These are phyloP conservation scores for Globisporangium echinulatum DNA, from an alignment of 352 stramenopile species.

Conservation along the genomic window DNA sequence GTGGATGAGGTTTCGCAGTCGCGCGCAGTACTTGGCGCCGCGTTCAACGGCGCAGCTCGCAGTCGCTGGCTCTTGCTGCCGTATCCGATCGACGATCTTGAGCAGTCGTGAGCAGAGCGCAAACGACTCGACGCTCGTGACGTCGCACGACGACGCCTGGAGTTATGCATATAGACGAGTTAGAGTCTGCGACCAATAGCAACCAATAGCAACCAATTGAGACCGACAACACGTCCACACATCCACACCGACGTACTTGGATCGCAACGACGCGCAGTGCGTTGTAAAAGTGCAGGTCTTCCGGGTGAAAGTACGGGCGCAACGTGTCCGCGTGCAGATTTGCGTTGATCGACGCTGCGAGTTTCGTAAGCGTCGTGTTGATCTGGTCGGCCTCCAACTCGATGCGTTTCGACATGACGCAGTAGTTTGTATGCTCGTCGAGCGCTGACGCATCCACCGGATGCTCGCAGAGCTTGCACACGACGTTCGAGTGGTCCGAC, in stretches of 20 bases:
- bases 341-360: constrained; percentile 51
- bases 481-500: constrained; percentile 31
- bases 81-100: constrained; percentile 74
- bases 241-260: constrained; percentile 15
- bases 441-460: constrained; percentile 56
- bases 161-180: no score
- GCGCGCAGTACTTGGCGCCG: constrained; percentile 47
- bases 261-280: constrained; percentile 62
- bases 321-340: constrained; percentile 38
- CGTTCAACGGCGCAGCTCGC: constrained; percentile 40
- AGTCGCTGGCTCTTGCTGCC: constrained; percentile 41
- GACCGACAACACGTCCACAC: no score
- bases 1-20: constrained; percentile 67
- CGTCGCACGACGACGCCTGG: constrained; percentile 64
- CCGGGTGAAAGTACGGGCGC: constrained; percentile 33
- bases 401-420: constrained; percentile 67
- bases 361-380: constrained; percentile 51
- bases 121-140: constrained; percentile 70
- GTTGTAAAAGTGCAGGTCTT: constrained; percentile 71
- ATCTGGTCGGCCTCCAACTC: constrained; percentile 76
- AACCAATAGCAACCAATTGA: no score
- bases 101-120: constrained; percentile 64
- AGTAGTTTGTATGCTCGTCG: constrained; percentile 77
- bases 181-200: no score
- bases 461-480: constrained; percentile 81